These are phyloP conservation scores for Radiomyces spectabilis DNA, from an alignment of 192 early-diverging fungal genomes.

Conservation along the genomic window DNA sequence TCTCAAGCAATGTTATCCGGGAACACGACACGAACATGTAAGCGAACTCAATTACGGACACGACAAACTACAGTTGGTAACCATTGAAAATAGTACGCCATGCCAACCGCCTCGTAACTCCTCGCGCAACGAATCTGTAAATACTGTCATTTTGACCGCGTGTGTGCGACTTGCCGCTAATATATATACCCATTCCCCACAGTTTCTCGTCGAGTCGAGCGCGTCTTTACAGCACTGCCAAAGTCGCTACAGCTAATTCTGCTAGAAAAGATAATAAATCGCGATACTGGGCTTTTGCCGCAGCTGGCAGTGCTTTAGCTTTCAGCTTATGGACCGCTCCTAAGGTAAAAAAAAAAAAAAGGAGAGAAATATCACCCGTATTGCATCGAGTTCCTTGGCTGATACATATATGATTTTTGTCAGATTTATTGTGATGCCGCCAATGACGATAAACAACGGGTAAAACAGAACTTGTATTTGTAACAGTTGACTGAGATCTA, in stretches of 20 bases:
- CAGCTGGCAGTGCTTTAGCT: constrained; percentile 1
- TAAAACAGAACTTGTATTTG: constrained; percentile 5
- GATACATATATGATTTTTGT: neutral
- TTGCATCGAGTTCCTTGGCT: neutral
- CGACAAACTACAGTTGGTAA: too few species aligned
- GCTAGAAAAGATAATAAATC: neutral
- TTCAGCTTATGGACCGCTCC: neutral
- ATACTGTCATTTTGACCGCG: too few species aligned
- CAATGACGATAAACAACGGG: constrained; percentile 13
- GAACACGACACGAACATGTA: too few species aligned
- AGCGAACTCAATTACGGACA: too few species aligned
- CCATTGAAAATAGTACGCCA: too few species aligned
- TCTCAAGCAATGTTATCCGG: too few species aligned
- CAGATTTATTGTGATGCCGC: constrained; percentile 22
- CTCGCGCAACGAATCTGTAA: too few species aligned
- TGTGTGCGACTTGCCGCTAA: too few species aligned
- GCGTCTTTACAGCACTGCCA: constrained; percentile 10
- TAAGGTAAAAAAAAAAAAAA: neutral
- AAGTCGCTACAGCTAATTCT: neutral
- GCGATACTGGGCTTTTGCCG: neutral
- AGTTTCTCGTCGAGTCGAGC: neutral
- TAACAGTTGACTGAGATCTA: neutral
- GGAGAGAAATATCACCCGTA: neutral
- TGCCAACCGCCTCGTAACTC: too few species aligned
- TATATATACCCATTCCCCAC: too few species aligned